Conservation (phyloP, 306 rosid species). For the Vigna reflexopilosa region DNA sequence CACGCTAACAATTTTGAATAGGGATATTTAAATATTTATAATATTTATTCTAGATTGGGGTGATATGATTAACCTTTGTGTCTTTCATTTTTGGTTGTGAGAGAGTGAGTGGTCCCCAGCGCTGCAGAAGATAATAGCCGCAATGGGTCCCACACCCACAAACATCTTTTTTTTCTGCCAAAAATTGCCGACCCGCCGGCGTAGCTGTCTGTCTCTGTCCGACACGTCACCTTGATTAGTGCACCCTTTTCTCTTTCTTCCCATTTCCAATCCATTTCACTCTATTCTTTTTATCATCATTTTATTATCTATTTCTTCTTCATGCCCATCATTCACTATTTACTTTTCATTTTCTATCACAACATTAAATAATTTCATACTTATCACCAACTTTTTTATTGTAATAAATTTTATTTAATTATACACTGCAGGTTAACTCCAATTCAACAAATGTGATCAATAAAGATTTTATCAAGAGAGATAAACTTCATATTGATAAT, state of each 20-base stretch:
- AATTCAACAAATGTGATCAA: not conserved
- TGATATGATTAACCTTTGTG: too few relatives aligned
- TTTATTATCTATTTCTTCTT: not conserved
- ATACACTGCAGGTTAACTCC: not conserved
- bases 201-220: slow-evolving; percentile 52
- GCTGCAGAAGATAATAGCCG: not conserved
- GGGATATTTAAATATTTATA: too few relatives aligned
- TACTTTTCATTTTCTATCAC: too few relatives aligned
- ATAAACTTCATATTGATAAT: too few relatives aligned
- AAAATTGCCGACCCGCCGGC: slow-evolving; percentile 58
- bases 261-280: not conserved
- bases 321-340: not conserved
- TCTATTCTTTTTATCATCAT: not conserved
- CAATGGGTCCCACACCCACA: slow-evolving; percentile 29
- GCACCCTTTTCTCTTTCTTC: slow-evolving; percentile 32
- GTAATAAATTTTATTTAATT: too few relatives aligned
- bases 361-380: too few relatives aligned
- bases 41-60: too few relatives aligned
- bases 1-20: too few relatives aligned
- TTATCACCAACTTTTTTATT: too few relatives aligned
- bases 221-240: slow-evolving; percentile 55
- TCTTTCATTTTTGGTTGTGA: not conserved
- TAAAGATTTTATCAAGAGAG: too few relatives aligned
- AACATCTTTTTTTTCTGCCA: not conserved
- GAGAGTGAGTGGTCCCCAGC: not conserved